Base-by-base conservation (phyloP, 768 basidiomycete species). In the Boletales sp. region DNA sequence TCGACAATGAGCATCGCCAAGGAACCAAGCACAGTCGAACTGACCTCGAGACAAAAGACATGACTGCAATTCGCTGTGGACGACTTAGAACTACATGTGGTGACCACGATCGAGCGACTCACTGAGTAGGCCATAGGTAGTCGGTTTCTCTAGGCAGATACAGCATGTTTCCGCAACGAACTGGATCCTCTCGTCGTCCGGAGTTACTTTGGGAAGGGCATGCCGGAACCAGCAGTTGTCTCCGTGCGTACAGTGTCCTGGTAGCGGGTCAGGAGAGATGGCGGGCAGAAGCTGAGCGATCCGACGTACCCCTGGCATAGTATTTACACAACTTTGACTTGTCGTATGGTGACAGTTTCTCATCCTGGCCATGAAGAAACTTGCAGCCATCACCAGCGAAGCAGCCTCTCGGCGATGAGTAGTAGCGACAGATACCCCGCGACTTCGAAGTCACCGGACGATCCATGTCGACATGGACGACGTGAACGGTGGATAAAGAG, bases 191-290 rank as follows among this genome's bases (percentile, higher is more conserved):
- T 61, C 57, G 30, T 68, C 61, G 50, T 68, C 57, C 3, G 44
- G 48, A 5, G 62, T 42, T 31, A 51, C 49, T 36, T 42, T 57
- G 13, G 43, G 54, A 41, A 70, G 58, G 46, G 67, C 71, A 60
- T 92, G 89, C 31, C 71, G 64, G 67, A 90, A 92, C 90, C 89
- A 90, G 63, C 90, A 92, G 32, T 69, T 65, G 40, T 80, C 80
- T 12, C 86, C 88, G 31, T 79, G 73, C 55, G 75, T 81, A 61
- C 90, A 91, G 64, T 77, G 87, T 0, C 90, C 89, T 87, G 43
- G 12, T 13, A 48, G 41, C 19, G 28, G 10, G 21, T 51, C 30
- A 48, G 43, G 44, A 38, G 21, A 39, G 41, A 50, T 11, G 25
- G 17, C 15, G 45, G 35, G 30, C 18, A 41, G 38, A 2, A 40